phyloP scores from a whole-genome alignment of 148 eudicot genomes.

The Mesembryanthemum crystallinum region DNA sequence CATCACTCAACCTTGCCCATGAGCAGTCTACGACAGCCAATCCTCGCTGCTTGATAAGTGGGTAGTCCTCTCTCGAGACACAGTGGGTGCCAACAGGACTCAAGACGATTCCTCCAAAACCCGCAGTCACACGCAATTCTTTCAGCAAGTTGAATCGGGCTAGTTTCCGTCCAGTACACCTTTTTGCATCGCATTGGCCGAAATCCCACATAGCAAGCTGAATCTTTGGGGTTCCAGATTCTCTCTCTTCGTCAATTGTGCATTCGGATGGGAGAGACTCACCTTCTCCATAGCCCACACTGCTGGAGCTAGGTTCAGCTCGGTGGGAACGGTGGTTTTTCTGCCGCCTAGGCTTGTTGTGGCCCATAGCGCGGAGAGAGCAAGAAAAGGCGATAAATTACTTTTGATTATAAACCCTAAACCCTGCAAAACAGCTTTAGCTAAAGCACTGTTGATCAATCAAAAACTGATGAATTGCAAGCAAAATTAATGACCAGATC shows the following conservation, averaged over 20 bases:
- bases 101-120: constrained; percentile 81
- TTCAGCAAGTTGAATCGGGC: constrained; percentile 77
- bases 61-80: constrained; percentile 76
- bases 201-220: constrained; percentile 99
- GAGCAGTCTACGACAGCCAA: constrained; percentile 98
- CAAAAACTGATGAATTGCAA: neutral
- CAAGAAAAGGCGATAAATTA: neutral
- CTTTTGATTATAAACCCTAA: neutral
- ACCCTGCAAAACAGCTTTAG: constrained; percentile 2
- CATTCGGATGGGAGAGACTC: constrained; percentile 62
- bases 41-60: constrained; percentile 65
- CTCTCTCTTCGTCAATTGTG: constrained; percentile 42
- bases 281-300: constrained; percentile 41
- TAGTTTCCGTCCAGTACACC: constrained; percentile 92
- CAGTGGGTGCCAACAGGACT: constrained; percentile 88
- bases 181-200: constrained; percentile 95
- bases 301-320: constrained; percentile 47
- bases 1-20: constrained; percentile 85
- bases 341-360: constrained; percentile 56
- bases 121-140: constrained; percentile 75
- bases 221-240: constrained; percentile 41
- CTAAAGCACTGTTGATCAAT: neutral
- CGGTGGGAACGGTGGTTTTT: constrained; percentile 47
- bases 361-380: constrained; percentile 45
- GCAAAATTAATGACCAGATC: no score